These are phyloP conservation scores for Zopfochytrium polystomum DNA, from an alignment of 371 early-diverging fungal species.

Conservation along the genomic window DNA sequence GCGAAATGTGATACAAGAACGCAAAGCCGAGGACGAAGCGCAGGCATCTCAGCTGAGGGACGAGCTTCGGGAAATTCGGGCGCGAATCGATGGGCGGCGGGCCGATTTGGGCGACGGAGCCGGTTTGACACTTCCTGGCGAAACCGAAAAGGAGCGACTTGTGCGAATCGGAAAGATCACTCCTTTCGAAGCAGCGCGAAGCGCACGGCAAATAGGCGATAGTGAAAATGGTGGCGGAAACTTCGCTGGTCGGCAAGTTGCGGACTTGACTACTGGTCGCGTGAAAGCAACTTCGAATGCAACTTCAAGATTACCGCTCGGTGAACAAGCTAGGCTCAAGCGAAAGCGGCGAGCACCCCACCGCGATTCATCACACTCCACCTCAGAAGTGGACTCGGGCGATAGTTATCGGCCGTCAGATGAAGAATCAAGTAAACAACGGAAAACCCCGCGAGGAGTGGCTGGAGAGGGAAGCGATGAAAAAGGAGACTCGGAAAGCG, in stretches of 20 bases:
- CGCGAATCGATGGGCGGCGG: constrained; percentile 1
- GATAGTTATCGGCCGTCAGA: background rate
- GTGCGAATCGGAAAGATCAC: constrained; percentile 76
- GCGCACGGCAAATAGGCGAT: constrained; percentile 21
- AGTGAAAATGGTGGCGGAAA: background rate
- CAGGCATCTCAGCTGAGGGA: constrained; percentile 20
- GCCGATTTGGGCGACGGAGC: background rate
- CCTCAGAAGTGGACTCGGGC: background rate
- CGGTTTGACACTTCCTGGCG: constrained; percentile 26
- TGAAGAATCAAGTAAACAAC: constrained; percentile 24
- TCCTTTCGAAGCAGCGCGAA: constrained; percentile 59
- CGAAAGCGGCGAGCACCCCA: background rate
- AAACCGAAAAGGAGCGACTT: constrained; percentile 62
- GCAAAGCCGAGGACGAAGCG: constrained; percentile 13
- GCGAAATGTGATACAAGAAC: constrained; percentile 10
- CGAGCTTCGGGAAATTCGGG: constrained; percentile 8
- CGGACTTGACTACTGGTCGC: constrained; percentile 2
- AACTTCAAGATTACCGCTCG: background rate
- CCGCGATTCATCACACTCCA: background rate
- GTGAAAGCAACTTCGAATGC: background rate
- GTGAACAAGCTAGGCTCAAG: background rate
- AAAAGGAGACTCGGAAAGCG: background rate
- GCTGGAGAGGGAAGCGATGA: background rate
- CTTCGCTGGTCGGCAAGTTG: constrained; percentile 1
- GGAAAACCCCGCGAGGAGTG: background rate